Evolutionary conservation across 352 stramenopile species (phyloP), one percentile per base, ranked within the genome.

Genomic region (Lagenidium giganteum): DNA sequence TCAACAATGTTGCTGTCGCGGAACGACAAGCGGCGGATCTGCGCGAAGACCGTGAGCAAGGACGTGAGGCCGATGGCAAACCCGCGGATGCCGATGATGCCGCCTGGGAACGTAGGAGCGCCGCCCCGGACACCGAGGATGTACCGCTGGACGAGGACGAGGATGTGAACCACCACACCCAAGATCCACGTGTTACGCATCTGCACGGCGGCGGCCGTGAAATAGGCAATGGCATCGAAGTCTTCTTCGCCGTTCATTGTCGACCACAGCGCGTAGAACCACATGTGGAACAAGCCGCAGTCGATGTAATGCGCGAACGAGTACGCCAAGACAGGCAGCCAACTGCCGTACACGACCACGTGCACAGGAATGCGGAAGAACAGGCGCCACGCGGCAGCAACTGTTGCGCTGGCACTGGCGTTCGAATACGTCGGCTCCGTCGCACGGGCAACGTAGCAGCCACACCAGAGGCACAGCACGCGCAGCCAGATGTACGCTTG

Each of bases 131-230:
- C 20, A 14, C 6, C 16, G 14, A 41, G 24, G 21, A 44, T 8
- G n/a, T 8, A 20, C 2, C 3, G 4, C 13, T 61, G 20, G 1
- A n/a, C 16, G 12, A 51, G 7, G 3, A 58, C 23, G n/a, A 46
- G 5, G 9, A 43, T 4, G 20, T 65, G 58, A 13, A 47, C 36
- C 4, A 54, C 21, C 12, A 73, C 30, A 25, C 59, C 54, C 16
- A 73, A 14, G 8, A 73, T 35, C 59, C 63, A 73, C 3, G 67
- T 42, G 24, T 70, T 70, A 22, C 63, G 58, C 63, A 73, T 70
- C 41, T 70, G 59, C 23, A 70, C 50, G 13, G 46, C 46, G 0
- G 51, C 56, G 2, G 54, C 33, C 11, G 18, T 12, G 16, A 61
- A n/a, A 52, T 63, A 66, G 7, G 20, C 20, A 25, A 55, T 12